A percentile compares a stretch with the other conserved stretches of the same genome.
phyloP scores from a whole-genome alignment of 495 filamentous ascomycete genomes.

The Amorphotheca resinae region DNA sequence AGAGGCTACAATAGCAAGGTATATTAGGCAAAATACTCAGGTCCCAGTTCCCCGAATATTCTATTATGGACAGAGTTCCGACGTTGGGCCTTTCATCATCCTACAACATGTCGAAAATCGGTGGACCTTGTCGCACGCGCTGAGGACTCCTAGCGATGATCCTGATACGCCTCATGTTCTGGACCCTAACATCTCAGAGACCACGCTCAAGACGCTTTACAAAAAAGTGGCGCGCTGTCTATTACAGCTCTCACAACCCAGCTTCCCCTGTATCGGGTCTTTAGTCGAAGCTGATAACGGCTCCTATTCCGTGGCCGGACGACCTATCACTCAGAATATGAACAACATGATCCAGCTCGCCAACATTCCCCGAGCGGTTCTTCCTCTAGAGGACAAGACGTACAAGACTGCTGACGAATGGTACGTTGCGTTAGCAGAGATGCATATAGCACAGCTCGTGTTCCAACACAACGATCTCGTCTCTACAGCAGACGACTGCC shows the following conservation, averaged over 20 bases:
- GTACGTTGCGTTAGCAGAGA: constrained; percentile 28
- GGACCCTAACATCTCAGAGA: constrained; percentile 22
- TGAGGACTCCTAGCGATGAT: constrained; percentile 20
- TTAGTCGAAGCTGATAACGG: constrained; percentile 13
- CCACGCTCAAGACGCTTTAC: constrained; percentile 24
- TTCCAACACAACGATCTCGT: constrained; percentile 31
- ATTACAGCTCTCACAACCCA: constrained; percentile 24
- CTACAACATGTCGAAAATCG: constrained; percentile 32
- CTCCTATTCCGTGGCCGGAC: constrained; percentile 11
- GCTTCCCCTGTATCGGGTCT: constrained; percentile 27
- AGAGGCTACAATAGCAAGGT: constrained; percentile 34
- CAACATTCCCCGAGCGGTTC: constrained; percentile 14
- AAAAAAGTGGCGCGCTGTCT: constrained; percentile 24
- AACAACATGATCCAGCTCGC: constrained; percentile 18
- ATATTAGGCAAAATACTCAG: constrained; percentile 26
- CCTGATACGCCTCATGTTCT: constrained; percentile 18
- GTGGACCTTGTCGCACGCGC: constrained; percentile 20
- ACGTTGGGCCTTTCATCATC: constrained; percentile 35
- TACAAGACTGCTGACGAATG: constrained; percentile 26
- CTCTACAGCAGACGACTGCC: constrained; percentile 24
- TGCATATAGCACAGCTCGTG: constrained; percentile 29
- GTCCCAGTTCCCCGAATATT: constrained; percentile 30
- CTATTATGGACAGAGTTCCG: constrained; percentile 14
- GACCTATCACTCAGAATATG: constrained; percentile 22
- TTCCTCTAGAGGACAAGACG: constrained; percentile 23